Conservation (phyloP, 1,139 yeast species). For the Scheffersomyces insectosa region DNA sequence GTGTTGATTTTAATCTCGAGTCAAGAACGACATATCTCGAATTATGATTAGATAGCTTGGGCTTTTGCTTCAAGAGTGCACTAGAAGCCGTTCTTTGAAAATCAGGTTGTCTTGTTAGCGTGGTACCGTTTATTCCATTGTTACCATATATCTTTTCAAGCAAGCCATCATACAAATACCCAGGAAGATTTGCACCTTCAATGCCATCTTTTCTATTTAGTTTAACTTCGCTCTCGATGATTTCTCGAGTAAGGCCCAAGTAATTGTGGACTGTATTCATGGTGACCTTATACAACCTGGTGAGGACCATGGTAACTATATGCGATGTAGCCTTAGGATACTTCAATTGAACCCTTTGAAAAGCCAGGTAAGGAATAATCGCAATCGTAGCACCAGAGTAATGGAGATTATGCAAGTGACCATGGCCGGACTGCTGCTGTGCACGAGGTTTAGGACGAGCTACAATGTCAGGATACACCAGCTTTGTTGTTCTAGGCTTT, state of each 20-base stretch:
- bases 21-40: constrained; percentile 64
- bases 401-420: constrained; percentile 4
- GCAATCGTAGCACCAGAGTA: constrained; percentile 74
- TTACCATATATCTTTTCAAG: constrained; percentile 38
- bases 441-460: constrained; percentile 53
- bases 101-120: constrained; percentile 5
- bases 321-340: constrained; percentile 92
- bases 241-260: constrained; percentile 80
- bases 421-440: constrained; percentile 15
- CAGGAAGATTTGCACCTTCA: constrained; percentile 46
- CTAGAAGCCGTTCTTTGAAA: constrained; percentile 3
- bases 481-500: background rate
- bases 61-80: background rate
- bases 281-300: constrained; percentile 85
- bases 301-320: constrained; percentile 88
- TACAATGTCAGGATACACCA: constrained; percentile 44
- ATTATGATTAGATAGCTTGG: constrained; percentile 4
- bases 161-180: constrained; percentile 60
- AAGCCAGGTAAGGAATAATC: constrained; percentile 84
- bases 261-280: constrained; percentile 87
- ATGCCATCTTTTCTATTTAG: constrained; percentile 51
- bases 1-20: constrained; percentile 58
- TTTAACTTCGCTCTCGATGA: constrained; percentile 71
- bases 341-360: constrained; percentile 66
- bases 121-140: constrained; percentile 1